Percentiles rank a stretch among this genome's conserved stretches.
Evolutionary conservation across 139 green algal genomes (phyloP).

Genomic region (Chlamydomonas schloesseri): DNA sequence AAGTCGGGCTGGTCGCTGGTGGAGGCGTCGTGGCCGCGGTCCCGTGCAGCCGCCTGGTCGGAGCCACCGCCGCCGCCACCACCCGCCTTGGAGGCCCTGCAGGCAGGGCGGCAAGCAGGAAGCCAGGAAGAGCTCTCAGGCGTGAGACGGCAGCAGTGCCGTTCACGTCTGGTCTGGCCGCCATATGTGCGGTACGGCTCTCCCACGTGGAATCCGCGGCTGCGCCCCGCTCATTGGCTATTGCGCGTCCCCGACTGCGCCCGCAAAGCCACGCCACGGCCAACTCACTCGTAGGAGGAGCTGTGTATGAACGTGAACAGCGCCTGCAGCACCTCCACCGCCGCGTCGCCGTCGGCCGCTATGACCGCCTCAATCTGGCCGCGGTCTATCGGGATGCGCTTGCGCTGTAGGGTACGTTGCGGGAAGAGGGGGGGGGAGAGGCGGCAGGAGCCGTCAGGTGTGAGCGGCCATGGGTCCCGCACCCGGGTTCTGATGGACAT

Average conservation of each 20-base stretch:
- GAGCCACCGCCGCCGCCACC: neutral
- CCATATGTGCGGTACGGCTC: too few species aligned
- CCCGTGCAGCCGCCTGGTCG: neutral
- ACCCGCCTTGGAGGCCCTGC: conserved; percentile 34
- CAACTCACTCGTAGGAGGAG: conserved; percentile 59
- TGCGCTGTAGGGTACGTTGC: too few species aligned
- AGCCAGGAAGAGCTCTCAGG: too few species aligned
- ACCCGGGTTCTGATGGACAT: too few species aligned
- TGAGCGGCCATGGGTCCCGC: too few species aligned
- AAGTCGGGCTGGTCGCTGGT: conserved; percentile 33
- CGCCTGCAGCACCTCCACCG: conserved; percentile 62
- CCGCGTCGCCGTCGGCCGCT: conserved; percentile 61
- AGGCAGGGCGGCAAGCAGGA: too few species aligned
- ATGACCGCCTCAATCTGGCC: conserved; percentile 66
- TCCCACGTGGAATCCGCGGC: too few species aligned
- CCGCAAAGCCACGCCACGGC: neutral
- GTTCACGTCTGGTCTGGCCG: too few species aligned
- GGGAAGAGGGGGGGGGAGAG: neutral
- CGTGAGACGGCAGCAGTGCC: too few species aligned
- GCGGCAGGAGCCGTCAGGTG: neutral
- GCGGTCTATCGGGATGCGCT: conserved; percentile 63
- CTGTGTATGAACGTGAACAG: conserved; percentile 72
- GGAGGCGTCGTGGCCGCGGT: conserved; percentile 37
- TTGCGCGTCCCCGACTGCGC: too few species aligned
- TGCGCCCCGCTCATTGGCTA: too few species aligned